Evolutionary conservation across 805 yeast species (phyloP).

Genomic region (Yamadazyma phyllophila): DNA sequence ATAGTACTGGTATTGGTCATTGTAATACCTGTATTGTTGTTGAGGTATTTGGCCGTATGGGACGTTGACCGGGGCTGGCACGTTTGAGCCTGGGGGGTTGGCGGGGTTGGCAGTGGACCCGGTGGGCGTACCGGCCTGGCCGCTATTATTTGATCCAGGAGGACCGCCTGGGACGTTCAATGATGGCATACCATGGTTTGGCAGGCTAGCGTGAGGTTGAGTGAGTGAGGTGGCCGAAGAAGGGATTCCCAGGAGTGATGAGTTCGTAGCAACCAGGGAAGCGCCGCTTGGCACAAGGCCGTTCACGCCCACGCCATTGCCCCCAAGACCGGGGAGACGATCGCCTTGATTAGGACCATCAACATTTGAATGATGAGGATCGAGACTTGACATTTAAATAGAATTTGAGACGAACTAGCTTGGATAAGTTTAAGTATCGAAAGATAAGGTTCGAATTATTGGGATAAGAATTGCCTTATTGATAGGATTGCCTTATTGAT

Average conservation of each 20-base stretch:
- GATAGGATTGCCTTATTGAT: too few species aligned
- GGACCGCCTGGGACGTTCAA: background rate
- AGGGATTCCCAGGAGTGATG: background rate
- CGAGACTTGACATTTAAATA: conserved; percentile 3
- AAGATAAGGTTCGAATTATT: too few species aligned
- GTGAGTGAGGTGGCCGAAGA: background rate
- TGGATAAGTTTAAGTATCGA: too few species aligned
- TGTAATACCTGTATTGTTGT: conserved; percentile 18
- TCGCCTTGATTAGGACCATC: background rate
- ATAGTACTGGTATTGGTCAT: conserved; percentile 15
- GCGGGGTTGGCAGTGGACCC: background rate
- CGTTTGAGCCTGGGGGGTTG: background rate
- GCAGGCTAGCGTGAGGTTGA: conserved; percentile 2
- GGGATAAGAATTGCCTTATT: too few species aligned
- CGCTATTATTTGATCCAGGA: background rate
- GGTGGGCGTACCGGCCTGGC: too few species aligned
- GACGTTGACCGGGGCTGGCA: background rate
- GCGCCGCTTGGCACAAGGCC: background rate
- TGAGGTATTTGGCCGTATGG: conserved; percentile 2
- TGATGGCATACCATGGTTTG: conserved; percentile 3
- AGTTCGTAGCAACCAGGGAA: background rate
- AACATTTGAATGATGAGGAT: conserved; percentile 2
- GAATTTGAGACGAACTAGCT: too few species aligned
- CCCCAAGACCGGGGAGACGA: background rate
- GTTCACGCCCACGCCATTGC: background rate